A percentile compares a stretch with the other conserved stretches of the same genome.
These are phyloP conservation scores for Phaffia tasmanica DNA, from an alignment of 768 basidiomycete genomes.

Conservation along the genomic window DNA sequence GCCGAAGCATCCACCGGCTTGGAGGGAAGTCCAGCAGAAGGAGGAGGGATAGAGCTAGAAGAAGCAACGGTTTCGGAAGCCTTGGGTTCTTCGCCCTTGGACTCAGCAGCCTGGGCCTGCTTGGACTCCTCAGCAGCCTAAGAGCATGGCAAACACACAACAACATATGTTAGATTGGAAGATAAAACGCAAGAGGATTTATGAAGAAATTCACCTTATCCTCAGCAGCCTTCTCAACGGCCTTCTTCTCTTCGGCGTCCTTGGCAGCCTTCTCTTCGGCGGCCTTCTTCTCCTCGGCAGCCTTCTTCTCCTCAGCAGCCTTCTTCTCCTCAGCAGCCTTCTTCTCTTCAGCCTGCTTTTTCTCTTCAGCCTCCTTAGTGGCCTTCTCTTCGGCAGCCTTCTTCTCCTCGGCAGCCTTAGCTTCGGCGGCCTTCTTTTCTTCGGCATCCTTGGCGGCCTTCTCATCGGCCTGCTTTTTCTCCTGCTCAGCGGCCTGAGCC, in stretches of 20 bases:
- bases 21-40: constrained; percentile 30
- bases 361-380: constrained; percentile 7
- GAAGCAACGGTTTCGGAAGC: constrained; percentile 28
- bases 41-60: constrained; percentile 30
- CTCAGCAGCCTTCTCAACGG: constrained; percentile 12
- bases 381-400: constrained; percentile 12
- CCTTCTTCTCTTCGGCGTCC: constrained; percentile 13
- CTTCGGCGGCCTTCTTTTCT: constrained; percentile 3
- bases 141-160: background rate
- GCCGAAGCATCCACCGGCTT: constrained; percentile 19
- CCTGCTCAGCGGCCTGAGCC: too few species aligned
- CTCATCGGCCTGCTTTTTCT: constrained; percentile 15
- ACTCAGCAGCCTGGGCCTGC: constrained; percentile 28
- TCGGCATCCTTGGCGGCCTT: background rate
- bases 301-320: background rate
- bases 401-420: constrained; percentile 8
- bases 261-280: background rate
- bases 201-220: constrained; percentile 3
- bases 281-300: background rate
- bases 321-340: constrained; percentile 18
- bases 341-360: constrained; percentile 17
- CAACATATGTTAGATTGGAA: background rate
- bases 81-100: constrained; percentile 37
- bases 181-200: too few species aligned
- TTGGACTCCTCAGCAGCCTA: constrained; percentile 25